Percentiles rank a stretch among this genome's conserved stretches.
phyloP scores from a whole-genome alignment of 306 rosid genomes.

The Cucurbita maxima region DNA sequence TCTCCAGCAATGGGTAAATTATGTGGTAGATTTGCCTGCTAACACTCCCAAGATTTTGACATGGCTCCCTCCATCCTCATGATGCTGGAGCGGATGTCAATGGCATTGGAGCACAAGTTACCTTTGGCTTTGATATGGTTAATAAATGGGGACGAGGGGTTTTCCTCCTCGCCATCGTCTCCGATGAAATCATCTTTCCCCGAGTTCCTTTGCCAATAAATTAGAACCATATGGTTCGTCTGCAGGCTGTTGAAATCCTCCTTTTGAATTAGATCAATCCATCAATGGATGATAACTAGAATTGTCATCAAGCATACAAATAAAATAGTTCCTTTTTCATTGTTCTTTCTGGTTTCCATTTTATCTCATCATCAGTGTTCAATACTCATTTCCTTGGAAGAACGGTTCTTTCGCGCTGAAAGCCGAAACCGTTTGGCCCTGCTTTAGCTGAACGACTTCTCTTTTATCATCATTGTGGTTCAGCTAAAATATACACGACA shows the following conservation, averaged over 20 bases:
- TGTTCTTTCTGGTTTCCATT: background rate
- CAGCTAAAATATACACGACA: background rate
- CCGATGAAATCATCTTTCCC: background rate
- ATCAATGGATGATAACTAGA: background rate
- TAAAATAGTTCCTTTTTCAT: background rate
- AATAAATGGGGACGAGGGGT: background rate
- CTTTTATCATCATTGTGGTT: background rate
- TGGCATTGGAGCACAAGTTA: background rate
- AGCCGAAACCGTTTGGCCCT: background rate
- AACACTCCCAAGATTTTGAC: background rate
- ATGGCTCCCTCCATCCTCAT: background rate
- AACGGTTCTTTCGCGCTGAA: background rate
- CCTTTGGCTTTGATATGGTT: background rate
- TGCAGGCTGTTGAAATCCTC: background rate
- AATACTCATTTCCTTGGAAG: background rate
- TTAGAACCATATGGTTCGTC: background rate
- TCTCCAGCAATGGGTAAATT: conserved; percentile 2
- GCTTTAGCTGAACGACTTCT: background rate
- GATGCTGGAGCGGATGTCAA: background rate
- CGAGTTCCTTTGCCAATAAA: background rate
- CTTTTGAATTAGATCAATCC: background rate
- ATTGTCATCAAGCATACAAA: background rate
- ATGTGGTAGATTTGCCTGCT: conserved; percentile 4
- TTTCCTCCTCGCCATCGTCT: background rate
- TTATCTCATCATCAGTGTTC: background rate